Percentiles rank a stretch among this genome's conserved stretches.
These are phyloP conservation scores for Leccinum subrobustum DNA, from an alignment of 1,284 basidiomycete species.

Conservation along the genomic window DNA sequence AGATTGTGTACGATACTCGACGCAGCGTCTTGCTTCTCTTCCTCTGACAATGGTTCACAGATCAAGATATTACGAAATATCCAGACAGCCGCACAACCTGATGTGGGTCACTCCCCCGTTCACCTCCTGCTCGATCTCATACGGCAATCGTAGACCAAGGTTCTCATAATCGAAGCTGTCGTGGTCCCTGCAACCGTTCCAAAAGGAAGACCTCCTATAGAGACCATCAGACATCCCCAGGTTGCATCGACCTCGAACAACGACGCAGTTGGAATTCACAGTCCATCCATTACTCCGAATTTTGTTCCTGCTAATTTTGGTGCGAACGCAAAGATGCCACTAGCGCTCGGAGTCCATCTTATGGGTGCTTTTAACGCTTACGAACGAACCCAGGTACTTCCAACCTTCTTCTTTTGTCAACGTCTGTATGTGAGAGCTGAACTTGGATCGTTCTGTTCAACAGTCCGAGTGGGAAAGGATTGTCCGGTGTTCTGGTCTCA, in stretches of 20 bases:
- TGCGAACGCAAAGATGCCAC: slow-evolving; percentile 5
- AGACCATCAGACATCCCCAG: neutral
- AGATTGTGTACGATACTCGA: slow-evolving; percentile 6
- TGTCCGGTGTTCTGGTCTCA: neutral
- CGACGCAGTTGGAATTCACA: neutral
- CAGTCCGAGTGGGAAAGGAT: neutral
- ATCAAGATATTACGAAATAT: slow-evolving; percentile 5
- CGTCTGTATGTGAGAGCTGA: neutral
- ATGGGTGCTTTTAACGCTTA: slow-evolving; percentile 9
- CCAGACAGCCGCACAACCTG: neutral
- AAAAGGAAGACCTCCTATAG: neutral
- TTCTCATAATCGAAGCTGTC: slow-evolving; percentile 7
- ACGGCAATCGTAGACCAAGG: neutral
- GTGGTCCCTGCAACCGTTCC: slow-evolving; percentile 2
- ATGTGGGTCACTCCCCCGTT: neutral
- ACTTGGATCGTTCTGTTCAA: neutral
- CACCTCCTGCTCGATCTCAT: neutral
- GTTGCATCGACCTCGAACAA: neutral
- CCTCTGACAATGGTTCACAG: neutral
- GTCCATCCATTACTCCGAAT: neutral
- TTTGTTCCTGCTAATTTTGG: slow-evolving; percentile 9
- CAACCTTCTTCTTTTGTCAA: neutral
- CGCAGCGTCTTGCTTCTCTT: neutral
- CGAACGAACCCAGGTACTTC: neutral
- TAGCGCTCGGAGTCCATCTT: slow-evolving; percentile 9